These are phyloP conservation scores for Alternaria sp. DNA, from an alignment of 2,329 filamentous ascomycete species.

Conservation along the genomic window DNA sequence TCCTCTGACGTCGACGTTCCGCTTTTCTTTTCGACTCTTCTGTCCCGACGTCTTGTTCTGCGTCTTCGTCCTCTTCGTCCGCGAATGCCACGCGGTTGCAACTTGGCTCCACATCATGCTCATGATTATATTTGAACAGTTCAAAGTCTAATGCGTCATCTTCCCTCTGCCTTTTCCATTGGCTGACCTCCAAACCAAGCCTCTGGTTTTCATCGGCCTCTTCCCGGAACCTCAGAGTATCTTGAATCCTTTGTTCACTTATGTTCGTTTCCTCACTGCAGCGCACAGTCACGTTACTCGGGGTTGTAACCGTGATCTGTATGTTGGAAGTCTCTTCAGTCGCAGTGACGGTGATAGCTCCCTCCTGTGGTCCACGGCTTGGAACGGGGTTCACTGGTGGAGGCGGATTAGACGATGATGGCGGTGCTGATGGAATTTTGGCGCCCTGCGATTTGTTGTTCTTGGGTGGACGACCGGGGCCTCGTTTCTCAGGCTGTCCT, in stretches of 20 bases:
- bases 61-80: neutral
- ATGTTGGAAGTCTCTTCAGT: neutral
- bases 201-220: neutral
- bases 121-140: neutral
- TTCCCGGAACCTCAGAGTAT: neutral
- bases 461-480: neutral
- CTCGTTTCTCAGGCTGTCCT: neutral
- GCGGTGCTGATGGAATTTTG: neutral
- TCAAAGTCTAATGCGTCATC: neutral
- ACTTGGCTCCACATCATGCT: neutral
- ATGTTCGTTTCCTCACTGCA: neutral
- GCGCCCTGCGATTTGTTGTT: neutral
- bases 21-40: neutral
- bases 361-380: neutral
- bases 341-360: neutral
- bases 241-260: neutral
- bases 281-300: neutral
- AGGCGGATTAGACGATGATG: neutral
- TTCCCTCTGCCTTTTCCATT: neutral
- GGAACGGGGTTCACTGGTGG: neutral
- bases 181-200: no score
- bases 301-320: accelerated
- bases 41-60: neutral
- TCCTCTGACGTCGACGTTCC: neutral
- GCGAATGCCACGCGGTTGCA: neutral